Evolutionary conservation across 2,329 filamentous ascomycete genomes (phyloP), one percentile per base, ranked within the genome.

Genomic region (Triangularia setosa): DNA sequence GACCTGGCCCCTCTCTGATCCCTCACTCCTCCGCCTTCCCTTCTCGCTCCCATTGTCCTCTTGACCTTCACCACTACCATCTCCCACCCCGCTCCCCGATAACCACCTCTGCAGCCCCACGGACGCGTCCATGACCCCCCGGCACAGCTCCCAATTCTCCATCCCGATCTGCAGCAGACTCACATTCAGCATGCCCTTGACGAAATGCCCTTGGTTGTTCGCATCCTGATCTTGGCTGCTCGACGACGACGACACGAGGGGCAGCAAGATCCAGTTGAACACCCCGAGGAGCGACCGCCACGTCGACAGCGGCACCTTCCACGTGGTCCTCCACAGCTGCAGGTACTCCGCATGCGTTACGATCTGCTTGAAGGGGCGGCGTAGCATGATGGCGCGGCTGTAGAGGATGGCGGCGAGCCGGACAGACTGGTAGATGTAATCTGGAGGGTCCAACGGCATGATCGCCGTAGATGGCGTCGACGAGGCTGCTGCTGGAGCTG

Each of bases 251-350:
- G 80, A 76, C 16, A 77, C 73, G 9, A 83, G 72, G 8, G 78
- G 75, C 56, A 83, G 66, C 66, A 80, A 73, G 24, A 82, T 72
- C 82, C 82, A 84, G 58, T 78, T 73, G 61, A 81, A 81, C 14
- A 85, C 77, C 30, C 82, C 82, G 14, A 82, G 73, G 24, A 81
- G 74, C 2, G 74, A 71, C 64, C 80, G 79, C 81, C 82, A 83
- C 4, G 74, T 75, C 2, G 78, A 72, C 33, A 83, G 73, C 1
- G 79, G 77, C 4, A 82, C 78, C 18, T 77, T 74, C 82, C 82
- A 84, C 11, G 79, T 74, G 2, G 77, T 76, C 14, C 73, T 74
- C 82, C 82, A 85, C 4, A 84, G 75, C 53, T 71, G 69, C 9
- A 75, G 62, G 63, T 82, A 79, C 53, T 82, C 79, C 8, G 69